Conservation (phyloP, 2,329 filamentous ascomycete genomes). For the Purpureocillium lavendulum region DNA sequence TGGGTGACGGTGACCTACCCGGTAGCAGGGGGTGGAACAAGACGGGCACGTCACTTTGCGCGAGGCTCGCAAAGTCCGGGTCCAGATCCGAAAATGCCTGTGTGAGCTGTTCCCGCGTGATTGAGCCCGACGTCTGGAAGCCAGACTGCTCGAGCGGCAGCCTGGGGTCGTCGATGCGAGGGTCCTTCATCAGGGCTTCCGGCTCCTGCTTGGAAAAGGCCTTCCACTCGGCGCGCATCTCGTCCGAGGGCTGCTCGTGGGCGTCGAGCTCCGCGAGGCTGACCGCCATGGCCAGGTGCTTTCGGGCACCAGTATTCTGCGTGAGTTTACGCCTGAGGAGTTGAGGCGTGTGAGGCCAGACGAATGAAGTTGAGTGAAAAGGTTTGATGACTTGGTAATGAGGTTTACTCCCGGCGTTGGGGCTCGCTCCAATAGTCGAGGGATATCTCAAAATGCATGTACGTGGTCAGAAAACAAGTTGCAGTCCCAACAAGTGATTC, state of each 20-base stretch:
- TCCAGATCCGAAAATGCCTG: constrained; percentile 34
- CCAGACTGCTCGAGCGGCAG: constrained; percentile 25
- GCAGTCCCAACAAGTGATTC: too few relatives aligned
- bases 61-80: constrained; percentile 20
- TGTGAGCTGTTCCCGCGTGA: constrained; percentile 33
- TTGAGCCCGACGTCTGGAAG: constrained; percentile 36
- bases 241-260: constrained; percentile 66
- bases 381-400: too few relatives aligned
- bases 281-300: constrained; percentile 13
- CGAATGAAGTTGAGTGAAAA: too few relatives aligned
- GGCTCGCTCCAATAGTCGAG: too few relatives aligned
- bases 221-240: constrained; percentile 68
- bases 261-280: constrained; percentile 53
- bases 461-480: too few relatives aligned
- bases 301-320: not conserved
- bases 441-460: too few relatives aligned
- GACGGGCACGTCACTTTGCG: constrained; percentile 35
- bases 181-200: constrained; percentile 39
- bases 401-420: too few relatives aligned
- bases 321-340: too few relatives aligned
- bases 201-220: constrained; percentile 55
- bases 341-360: too few relatives aligned
- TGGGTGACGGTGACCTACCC: constrained; percentile 38
- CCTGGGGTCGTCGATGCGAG: constrained; percentile 48
- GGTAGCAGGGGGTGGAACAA: constrained; percentile 60